Percentiles rank a stretch among this genome's conserved stretches.
Conservation (phyloP, 345 rosid species). For the Bruguiera parviflora region DNA sequence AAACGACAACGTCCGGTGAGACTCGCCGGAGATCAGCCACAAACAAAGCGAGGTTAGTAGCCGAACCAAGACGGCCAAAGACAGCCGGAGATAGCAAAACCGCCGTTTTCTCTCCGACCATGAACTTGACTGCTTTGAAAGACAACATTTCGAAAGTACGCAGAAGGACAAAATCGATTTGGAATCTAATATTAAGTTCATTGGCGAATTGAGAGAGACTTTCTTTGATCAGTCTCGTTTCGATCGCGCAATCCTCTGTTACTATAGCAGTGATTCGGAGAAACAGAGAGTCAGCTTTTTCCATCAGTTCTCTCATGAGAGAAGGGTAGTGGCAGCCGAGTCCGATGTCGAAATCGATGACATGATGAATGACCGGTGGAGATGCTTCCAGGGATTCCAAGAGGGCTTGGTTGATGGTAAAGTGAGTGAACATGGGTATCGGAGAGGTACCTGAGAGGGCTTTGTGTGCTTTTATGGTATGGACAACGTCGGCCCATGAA, state of each 20-base stretch:
- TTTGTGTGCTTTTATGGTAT: conserved; percentile 60
- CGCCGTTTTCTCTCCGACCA: conserved; percentile 64
- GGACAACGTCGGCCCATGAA: conserved; percentile 67
- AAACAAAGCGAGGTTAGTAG: conserved; percentile 39
- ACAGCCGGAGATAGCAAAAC: conserved; percentile 60
- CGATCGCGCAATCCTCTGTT: conserved; percentile 60
- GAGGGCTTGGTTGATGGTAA: conserved; percentile 82
- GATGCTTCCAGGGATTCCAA: conserved; percentile 63
- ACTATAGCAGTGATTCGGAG: conserved; percentile 80
- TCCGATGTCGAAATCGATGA: conserved; percentile 90
- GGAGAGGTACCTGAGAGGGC: conserved; percentile 74
- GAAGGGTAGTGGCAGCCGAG: conserved; percentile 92
- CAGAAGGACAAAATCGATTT: conserved; percentile 63
- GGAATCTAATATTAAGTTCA: conserved; percentile 67
- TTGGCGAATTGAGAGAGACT: conserved; percentile 73
- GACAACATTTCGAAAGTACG: conserved; percentile 69
- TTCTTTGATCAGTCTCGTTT: conserved; percentile 68
- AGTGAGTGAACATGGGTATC: conserved; percentile 83
- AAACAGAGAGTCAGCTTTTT: conserved; percentile 41
- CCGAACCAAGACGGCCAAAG: conserved; percentile 52
- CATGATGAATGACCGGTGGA: conserved; percentile 51
- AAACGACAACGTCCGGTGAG: conserved; percentile 61
- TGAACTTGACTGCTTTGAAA: conserved; percentile 63
- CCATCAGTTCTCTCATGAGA: conserved; percentile 72
- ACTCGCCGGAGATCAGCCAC: conserved; percentile 51